phyloP scores from a whole-genome alignment of 179 eudicot genomes.

The Beta lomatogona region DNA sequence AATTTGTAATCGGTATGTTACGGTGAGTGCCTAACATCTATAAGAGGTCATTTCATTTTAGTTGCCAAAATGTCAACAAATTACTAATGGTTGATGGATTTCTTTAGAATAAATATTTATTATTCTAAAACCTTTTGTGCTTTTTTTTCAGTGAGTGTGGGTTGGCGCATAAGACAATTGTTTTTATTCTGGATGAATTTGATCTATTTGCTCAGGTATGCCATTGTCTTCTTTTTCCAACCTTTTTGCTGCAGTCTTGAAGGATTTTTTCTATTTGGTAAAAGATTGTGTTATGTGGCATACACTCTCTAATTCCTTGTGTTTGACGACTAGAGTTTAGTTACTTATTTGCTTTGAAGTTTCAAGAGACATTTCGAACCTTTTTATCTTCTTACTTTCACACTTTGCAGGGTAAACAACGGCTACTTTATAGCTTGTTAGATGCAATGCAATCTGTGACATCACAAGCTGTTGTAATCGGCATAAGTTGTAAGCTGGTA shows the following conservation, averaged over 20 bases:
- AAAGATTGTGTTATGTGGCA: neutral
- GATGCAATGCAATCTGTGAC: conserved; percentile 98
- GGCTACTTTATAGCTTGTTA: conserved; percentile 82
- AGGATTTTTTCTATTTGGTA: no score
- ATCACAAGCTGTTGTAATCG: conserved; percentile 89
- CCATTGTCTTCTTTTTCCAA: conserved; percentile 5
- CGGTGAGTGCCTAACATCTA: conserved; percentile 47
- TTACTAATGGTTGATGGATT: neutral
- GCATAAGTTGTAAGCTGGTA: conserved; percentile 91
- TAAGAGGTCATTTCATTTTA: conserved; percentile 1
- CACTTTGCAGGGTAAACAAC: conserved; percentile 82
- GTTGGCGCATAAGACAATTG: conserved; percentile 87
- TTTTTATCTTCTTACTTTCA: neutral
- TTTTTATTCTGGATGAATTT: conserved; percentile 89
- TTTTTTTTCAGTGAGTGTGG: conserved; percentile 79
- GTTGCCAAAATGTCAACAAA: conserved; percentile 4
- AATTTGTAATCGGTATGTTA: conserved; percentile 81
- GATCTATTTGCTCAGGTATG: conserved; percentile 88
- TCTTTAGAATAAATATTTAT: neutral
- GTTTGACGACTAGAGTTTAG: neutral
- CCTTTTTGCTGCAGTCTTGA: neutral
- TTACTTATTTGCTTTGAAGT: neutral
- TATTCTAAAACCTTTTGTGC: neutral
- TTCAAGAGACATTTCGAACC: neutral
- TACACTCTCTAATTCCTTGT: neutral